phyloP scores from a whole-genome alignment of 2,329 filamentous ascomycete genomes.

The Dactylonectria estremocensis region DNA sequence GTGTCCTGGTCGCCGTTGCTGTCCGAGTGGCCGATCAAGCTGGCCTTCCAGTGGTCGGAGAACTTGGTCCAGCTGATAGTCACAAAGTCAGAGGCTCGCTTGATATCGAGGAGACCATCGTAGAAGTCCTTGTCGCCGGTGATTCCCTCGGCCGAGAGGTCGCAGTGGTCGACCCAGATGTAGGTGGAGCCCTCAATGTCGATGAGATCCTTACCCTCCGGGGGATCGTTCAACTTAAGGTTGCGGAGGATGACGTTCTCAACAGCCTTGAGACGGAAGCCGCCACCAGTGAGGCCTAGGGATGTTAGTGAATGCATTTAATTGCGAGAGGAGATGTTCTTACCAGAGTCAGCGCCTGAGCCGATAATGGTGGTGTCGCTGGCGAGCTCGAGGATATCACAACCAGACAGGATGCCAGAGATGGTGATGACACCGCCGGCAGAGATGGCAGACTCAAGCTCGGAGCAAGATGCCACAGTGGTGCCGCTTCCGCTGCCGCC shows the following conservation, averaged over 20 bases:
- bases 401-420: constrained; percentile 57
- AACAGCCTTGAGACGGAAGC: constrained; percentile 60
- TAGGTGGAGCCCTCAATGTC: constrained; percentile 60
- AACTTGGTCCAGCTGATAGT: constrained; percentile 53
- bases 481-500: constrained; percentile 60
- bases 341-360: constrained; percentile 57
- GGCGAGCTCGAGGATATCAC: constrained; percentile 58
- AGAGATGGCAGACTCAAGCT: constrained; percentile 56
- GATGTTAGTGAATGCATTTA: not conserved
- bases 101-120: constrained; percentile 72
- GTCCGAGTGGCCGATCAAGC: constrained; percentile 71
- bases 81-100: constrained; percentile 69
- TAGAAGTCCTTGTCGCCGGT: constrained; percentile 73
- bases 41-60: constrained; percentile 71
- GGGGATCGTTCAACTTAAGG: constrained; percentile 62
- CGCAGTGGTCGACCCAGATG: constrained; percentile 72
- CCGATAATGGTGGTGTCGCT: constrained; percentile 67
- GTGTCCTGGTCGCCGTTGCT: constrained; percentile 65
- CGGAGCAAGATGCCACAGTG: constrained; percentile 62
- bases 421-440: constrained; percentile 61
- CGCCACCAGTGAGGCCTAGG: constrained; percentile 53
- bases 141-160: constrained; percentile 65
- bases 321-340: not conserved
- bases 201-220: constrained; percentile 63
- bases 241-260: constrained; percentile 69